These are phyloP conservation scores for Cinnamomum chago DNA, from an alignment of 164 flowering plant species.

Conservation along the genomic window DNA sequence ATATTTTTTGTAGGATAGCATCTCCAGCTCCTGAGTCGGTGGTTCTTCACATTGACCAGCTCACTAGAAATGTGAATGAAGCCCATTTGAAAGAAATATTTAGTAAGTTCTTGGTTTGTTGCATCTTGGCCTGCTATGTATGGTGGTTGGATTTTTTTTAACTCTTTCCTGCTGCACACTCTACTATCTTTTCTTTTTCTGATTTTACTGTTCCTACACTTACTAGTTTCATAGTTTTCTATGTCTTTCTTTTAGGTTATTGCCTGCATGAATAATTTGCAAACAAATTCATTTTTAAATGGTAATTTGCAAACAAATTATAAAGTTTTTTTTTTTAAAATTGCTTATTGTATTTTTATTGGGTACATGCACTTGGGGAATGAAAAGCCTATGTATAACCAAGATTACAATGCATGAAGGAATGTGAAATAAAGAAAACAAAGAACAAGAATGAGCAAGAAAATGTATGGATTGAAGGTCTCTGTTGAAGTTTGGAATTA, in stretches of 20 bases:
- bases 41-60: constrained; percentile 77
- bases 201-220: background rate
- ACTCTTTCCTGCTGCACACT: background rate
- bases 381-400: too few species aligned
- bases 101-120: constrained; percentile 40
- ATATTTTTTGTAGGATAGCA: constrained; percentile 57
- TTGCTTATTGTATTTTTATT: too few species aligned
- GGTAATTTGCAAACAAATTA: too few species aligned
- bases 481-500: too few species aligned
- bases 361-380: too few species aligned
- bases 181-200: background rate
- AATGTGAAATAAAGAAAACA: too few species aligned
- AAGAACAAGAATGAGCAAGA: too few species aligned
- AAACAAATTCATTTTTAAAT: too few species aligned
- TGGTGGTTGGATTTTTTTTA: background rate
- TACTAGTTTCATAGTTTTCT: background rate
- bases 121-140: background rate
- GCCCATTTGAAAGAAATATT: constrained; percentile 92
- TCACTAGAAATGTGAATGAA: constrained; percentile 91
- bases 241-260: background rate
- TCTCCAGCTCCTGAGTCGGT: constrained; percentile 64
- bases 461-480: too few species aligned
- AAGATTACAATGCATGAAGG: too few species aligned
- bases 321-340: too few species aligned
- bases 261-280: too few species aligned